phyloP scores from a whole-genome alignment of 108 stramenopile species.

The Craspedostauros australis region DNA sequence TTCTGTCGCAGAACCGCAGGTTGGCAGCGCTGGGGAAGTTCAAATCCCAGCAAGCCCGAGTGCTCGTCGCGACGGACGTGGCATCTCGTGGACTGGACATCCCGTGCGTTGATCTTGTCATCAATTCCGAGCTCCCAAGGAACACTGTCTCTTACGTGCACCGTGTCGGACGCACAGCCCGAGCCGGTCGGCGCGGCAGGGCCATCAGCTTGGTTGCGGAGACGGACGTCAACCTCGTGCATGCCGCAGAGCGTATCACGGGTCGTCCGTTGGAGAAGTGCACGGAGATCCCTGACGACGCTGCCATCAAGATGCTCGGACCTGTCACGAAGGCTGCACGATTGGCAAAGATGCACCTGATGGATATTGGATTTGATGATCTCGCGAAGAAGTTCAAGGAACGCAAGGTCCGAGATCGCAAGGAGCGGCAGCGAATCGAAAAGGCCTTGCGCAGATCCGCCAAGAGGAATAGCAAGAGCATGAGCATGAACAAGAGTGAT shows the following conservation, averaged over 20 bases:
- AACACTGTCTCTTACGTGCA: conserved; percentile 94
- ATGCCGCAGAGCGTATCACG: conserved; percentile 73
- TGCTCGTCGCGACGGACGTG: conserved; percentile 98
- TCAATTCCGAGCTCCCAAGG: conserved; percentile 94
- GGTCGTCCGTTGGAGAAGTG: conserved; percentile 74
- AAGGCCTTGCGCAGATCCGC: conserved; percentile 26
- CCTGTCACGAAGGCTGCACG: conserved; percentile 85
- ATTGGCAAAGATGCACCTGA: conserved; percentile 81
- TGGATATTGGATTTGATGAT: conserved; percentile 90
- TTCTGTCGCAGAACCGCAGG: conserved; percentile 86
- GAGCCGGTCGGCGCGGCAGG: conserved; percentile 92
- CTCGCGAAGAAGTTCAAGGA: conserved; percentile 81
- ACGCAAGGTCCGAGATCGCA: conserved; percentile 72
- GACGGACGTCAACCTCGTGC: conserved; percentile 71
- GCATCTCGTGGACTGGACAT: conserved; percentile 96
- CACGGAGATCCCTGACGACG: conserved; percentile 72
- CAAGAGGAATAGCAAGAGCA: conserved; percentile 2
- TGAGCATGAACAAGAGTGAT: background rate
- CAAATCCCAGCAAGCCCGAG: conserved; percentile 79
- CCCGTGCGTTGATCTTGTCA: conserved; percentile 92
- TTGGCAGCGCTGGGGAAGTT: conserved; percentile 88
- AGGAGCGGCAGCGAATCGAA: conserved; percentile 71
- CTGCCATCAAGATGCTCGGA: conserved; percentile 69
- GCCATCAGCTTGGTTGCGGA: conserved; percentile 93
- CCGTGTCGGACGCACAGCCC: conserved; percentile 95